Base-by-base conservation (phyloP, 257 asterid species). In the Capsicum pubescens region DNA sequence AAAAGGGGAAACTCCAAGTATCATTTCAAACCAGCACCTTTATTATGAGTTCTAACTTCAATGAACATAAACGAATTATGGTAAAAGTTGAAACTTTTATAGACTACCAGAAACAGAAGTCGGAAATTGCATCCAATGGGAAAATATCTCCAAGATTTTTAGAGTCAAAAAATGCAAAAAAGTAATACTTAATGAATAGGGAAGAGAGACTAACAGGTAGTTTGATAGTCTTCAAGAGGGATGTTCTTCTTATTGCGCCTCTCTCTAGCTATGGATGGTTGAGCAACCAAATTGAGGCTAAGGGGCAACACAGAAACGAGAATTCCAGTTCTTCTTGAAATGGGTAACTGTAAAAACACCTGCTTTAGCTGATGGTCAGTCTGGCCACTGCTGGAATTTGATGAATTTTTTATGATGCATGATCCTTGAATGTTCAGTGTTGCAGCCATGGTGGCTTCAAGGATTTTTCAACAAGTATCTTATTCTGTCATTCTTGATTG, bases 281-380 rank as follows among this genome's bases (percentile, higher is more conserved):
- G 93, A 36, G 95, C 92, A 17, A 91, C 87, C 55, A 89, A 92
- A 57, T 81, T 56, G 8, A 90, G 68, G 87, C 86, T 60, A 3
- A 92, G 83, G 48, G 97, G 97, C 50, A 92, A 76, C 77, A 91
- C 91, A 61, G 97, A 91, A 39, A 92, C 85, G 85, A 93, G 88
- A 90, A 91, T 63, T 32, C 88, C 90, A 76, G 93, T 87, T 91
- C 99, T 93, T 94, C 98, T 92, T 9, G 99, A 93, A 84, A 94
- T 85, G 84, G 93, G 88, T 79, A 88, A 66, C 61, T 89, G 93
- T 86, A 61, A 44, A 77, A 77, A 64, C 13, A 36, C 86, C 32
- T 42, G 84, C n/a, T 84, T 83, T 54, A 19, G 10, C 61, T 39
- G 85, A 56, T 86, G 83, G 32, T 10, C 54, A 39, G 79, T 55